Conservation (phyloP, 2,329 filamentous ascomycete genomes). For the Phyllosticta citribraziliensis region DNA sequence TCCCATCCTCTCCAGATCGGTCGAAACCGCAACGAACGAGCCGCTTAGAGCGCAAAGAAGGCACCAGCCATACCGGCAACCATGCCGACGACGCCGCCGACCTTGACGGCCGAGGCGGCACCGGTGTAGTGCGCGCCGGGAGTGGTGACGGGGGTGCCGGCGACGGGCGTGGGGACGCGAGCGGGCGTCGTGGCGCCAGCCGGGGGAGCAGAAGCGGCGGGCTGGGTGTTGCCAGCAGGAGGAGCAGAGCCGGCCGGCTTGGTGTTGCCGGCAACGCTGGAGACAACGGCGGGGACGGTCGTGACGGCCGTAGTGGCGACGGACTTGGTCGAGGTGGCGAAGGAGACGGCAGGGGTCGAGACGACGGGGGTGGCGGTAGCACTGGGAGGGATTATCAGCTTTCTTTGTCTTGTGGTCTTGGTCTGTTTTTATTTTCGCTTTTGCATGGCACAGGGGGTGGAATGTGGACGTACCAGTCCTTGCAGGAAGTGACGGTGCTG, state of each 20-base stretch:
- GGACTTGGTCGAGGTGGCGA: background rate
- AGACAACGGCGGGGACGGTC: conserved; percentile 19
- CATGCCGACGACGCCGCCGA: conserved; percentile 36
- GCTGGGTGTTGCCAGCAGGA: conserved; percentile 18
- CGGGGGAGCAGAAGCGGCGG: conserved; percentile 11
- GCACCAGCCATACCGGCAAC: conserved; percentile 14
- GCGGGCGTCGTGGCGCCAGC: conserved; percentile 14
- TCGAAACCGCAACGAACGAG: too few relatives aligned
- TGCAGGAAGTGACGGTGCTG: conserved; percentile 7
- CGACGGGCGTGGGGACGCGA: conserved; percentile 19
- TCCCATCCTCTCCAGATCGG: too few relatives aligned
- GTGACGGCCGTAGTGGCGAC: conserved; percentile 11
- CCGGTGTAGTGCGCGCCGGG: conserved; percentile 34
- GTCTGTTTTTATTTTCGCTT: background rate
- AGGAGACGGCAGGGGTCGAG: background rate
- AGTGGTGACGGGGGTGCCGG: conserved; percentile 18
- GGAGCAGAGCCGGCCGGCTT: conserved; percentile 13
- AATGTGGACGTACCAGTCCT: conserved; percentile 1
- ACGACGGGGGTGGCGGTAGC: background rate
- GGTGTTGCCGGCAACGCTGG: conserved; percentile 23
- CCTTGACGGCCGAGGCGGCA: conserved; percentile 36
- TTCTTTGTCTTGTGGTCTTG: background rate
- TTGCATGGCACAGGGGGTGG: background rate
- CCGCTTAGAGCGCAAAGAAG: conserved; percentile 9
- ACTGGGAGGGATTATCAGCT: background rate